Evolutionary conservation across 2,329 filamentous ascomycete genomes (phyloP), one percentile per base, ranked within the genome.

Genomic region (Emmonsiellopsis sp.): DNA sequence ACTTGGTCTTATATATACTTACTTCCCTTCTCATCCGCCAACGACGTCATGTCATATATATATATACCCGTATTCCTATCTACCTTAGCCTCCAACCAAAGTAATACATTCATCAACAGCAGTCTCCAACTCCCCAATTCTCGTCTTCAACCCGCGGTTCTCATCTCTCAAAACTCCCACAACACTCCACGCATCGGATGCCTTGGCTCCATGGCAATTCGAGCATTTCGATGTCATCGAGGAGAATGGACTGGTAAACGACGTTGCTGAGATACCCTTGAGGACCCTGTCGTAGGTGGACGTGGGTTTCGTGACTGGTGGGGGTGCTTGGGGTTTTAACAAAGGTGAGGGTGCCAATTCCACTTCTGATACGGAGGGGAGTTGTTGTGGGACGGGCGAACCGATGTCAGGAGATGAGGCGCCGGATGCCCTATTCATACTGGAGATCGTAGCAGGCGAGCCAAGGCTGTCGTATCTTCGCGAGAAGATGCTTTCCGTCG

Each of bases 101-200:
- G 77, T 75, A 58, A 84, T 71, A 49, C 77, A 79, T 42, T 79
- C 76, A 52, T 84, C 80, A 49, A 83, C 71, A 16, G 75, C 75
- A 42, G 71, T 67, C 61, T 83, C 79, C 37, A 84, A 67, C 50
- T 78, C 73, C 9, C 73, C 72, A 3, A 84, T 70, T 47, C 79
- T 70, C 44, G 70, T 67, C 60, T 79, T 78, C 47, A 84, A 64
- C 7, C 70, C 71, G 30, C 69, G 65, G 57, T 82, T 84, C 65
- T 84, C 80, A 48, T 78, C 69, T 56, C 79, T 68, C 66, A 81
- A 64, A 59, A 78, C 65, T 52, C 75, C 64, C 59, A 80, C 67
- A 57, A 76, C 68, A 61, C 73, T 76, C 78, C 80, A 83, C 0
- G 80, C 79, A 60, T 76, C 72, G 1, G 69, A 68, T 8, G 69